phyloP scores from a whole-genome alignment of 495 filamentous ascomycete genomes.

The Penicillium chermesinum region DNA sequence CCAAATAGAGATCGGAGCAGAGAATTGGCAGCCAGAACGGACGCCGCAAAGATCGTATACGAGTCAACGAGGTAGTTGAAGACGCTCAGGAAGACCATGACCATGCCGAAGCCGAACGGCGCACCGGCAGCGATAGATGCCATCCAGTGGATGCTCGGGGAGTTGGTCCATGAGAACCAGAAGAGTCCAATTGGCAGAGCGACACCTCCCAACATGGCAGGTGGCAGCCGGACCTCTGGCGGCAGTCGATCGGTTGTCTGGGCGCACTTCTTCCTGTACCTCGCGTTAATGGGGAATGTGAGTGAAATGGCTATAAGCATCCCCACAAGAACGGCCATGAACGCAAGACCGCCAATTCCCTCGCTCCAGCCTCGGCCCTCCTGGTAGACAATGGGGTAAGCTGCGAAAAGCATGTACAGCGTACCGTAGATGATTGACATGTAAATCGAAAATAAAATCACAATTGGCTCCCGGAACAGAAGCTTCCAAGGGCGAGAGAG shows the following conservation, averaged over 20 bases:
- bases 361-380: conserved; percentile 65
- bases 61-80: conserved; percentile 72
- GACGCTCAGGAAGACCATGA: conserved; percentile 63
- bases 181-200: conserved; percentile 49
- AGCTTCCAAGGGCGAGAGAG: conserved; percentile 40
- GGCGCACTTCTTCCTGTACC: conserved; percentile 30
- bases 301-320: conserved; percentile 58
- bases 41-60: conserved; percentile 71
- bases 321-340: conserved; percentile 69
- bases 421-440: conserved; percentile 67
- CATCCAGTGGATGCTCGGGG: conserved; percentile 60
- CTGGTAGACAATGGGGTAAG: conserved; percentile 70
- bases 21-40: conserved; percentile 66
- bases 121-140: conserved; percentile 53
- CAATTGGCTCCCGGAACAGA: conserved; percentile 48
- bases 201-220: conserved; percentile 33
- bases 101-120: conserved; percentile 66
- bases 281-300: conserved; percentile 37
- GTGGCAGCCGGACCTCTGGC: conserved; percentile 39
- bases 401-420: conserved; percentile 75
- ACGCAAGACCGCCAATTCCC: conserved; percentile 64
- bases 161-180: conserved; percentile 62
- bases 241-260: conserved; percentile 29
- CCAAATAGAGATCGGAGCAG: conserved; percentile 63
- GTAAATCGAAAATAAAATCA: conserved; percentile 57